Evolutionary conservation across 164 flowering plant species (phyloP).

Genomic region (Nymphaea thermarum): DNA sequence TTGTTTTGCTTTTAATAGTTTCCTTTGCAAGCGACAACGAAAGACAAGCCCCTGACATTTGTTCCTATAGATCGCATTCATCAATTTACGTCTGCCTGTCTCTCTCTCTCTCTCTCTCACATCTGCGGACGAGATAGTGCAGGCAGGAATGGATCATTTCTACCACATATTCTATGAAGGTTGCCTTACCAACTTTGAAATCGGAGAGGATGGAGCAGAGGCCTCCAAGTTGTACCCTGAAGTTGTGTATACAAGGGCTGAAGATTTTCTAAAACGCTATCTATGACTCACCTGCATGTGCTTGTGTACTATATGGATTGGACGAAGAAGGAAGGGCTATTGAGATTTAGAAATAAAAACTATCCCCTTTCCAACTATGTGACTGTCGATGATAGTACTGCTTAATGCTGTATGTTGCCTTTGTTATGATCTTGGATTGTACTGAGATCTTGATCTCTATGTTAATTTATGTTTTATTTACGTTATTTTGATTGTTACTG

Average conservation of each 20-base stretch:
- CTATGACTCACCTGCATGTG: background rate
- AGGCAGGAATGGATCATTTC: constrained; percentile 54
- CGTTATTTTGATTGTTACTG: too few relatives aligned
- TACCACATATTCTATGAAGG: constrained; percentile 72
- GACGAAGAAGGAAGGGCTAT: too few relatives aligned
- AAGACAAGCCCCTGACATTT: too few relatives aligned
- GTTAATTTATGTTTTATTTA: too few relatives aligned
- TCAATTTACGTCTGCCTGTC: background rate
- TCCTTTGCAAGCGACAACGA: too few relatives aligned
- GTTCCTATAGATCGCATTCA: background rate
- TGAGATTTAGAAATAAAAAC: too few relatives aligned
- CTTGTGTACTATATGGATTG: background rate
- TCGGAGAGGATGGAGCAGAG: constrained; percentile 40
- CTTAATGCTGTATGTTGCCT: too few relatives aligned
- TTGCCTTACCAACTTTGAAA: constrained; percentile 53
- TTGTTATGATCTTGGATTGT: too few relatives aligned
- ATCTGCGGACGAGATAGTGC: constrained; percentile 36
- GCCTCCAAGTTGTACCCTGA: constrained; percentile 73
- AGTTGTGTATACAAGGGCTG: constrained; percentile 41
- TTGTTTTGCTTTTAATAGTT: too few relatives aligned
- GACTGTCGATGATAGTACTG: too few relatives aligned
- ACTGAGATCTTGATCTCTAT: too few relatives aligned
- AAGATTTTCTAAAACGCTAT: constrained; percentile 37
- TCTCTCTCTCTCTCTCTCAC: constrained; percentile 1
- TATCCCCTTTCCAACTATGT: too few relatives aligned